phyloP scores from a whole-genome alignment of 2,329 filamentous ascomycete species.

The Cordyceps farinosa region DNA sequence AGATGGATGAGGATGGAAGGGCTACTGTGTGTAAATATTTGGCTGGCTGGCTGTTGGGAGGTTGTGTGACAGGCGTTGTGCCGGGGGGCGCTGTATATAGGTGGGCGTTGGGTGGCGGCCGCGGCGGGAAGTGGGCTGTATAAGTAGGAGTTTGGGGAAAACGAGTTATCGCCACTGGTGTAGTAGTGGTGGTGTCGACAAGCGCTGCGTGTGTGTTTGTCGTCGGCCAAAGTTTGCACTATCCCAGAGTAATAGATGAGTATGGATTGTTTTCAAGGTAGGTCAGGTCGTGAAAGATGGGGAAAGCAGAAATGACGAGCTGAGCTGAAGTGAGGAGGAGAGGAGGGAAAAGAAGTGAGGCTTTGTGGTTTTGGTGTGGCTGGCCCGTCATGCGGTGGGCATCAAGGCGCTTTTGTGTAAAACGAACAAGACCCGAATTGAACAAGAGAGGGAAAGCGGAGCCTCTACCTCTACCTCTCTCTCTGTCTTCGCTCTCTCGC shows the following conservation, averaged over 20 bases:
- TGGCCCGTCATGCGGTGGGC: constrained; percentile 16
- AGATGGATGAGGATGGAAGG: neutral
- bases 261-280: neutral
- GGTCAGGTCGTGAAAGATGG: too few relatives aligned
- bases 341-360: neutral
- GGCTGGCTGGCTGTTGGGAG: neutral
- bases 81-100: neutral
- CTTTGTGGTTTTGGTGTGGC: constrained; percentile 11
- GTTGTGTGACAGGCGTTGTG: neutral
- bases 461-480: neutral
- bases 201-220: neutral
- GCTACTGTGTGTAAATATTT: neutral
- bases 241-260: neutral
- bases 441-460: constrained; percentile 3
- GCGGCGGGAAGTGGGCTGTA: constrained; percentile 15
- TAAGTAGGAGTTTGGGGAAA: neutral
- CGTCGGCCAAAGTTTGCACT: neutral
- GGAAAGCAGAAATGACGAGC: neutral
- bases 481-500: neutral
- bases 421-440: neutral
- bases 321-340: constrained; percentile 7
- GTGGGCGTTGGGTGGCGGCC: constrained; percentile 5
- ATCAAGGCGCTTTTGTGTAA: constrained; percentile 16
- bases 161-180: constrained; percentile 10
- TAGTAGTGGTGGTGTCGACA: neutral